Conservation (phyloP, 306 rosid genomes). For the Pterocarpus santalinus region DNA sequence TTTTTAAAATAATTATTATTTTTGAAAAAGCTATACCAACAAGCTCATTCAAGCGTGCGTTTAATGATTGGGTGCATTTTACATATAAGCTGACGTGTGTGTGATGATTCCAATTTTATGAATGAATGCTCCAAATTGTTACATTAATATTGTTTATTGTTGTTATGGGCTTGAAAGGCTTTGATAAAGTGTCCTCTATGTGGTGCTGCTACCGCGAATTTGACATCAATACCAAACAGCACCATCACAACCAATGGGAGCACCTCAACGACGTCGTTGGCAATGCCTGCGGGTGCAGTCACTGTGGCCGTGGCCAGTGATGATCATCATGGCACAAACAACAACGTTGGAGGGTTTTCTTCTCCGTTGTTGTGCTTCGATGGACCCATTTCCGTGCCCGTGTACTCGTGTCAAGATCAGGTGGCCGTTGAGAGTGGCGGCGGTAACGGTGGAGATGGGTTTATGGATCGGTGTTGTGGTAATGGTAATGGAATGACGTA, state of each 20-base stretch:
- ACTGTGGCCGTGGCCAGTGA: neutral
- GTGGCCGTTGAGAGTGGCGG: neutral
- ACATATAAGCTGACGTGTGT: neutral
- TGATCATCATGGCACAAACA: neutral
- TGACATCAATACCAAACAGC: neutral
- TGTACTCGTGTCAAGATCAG: neutral
- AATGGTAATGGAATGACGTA: neutral
- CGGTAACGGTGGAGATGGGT: neutral
- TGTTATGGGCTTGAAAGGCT: slow-evolving; percentile 16
- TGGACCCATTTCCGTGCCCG: neutral
- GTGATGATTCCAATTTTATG: neutral
- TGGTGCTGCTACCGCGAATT: slow-evolving; percentile 29
- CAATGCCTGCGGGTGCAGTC: neutral
- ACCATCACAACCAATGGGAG: neutral
- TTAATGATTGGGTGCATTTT: no score
- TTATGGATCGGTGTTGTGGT: neutral
- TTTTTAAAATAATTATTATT: neutral
- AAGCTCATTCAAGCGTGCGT: no score
- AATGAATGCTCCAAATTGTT: neutral
- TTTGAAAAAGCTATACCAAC: neutral
- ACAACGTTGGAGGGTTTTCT: neutral
- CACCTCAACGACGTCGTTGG: neutral
- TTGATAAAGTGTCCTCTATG: slow-evolving; percentile 54
- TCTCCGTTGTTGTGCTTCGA: neutral
- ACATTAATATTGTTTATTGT: neutral